Evolutionary conservation across 805 yeast genomes (phyloP).

Genomic region (Zygosaccharomyces lentus): DNA sequence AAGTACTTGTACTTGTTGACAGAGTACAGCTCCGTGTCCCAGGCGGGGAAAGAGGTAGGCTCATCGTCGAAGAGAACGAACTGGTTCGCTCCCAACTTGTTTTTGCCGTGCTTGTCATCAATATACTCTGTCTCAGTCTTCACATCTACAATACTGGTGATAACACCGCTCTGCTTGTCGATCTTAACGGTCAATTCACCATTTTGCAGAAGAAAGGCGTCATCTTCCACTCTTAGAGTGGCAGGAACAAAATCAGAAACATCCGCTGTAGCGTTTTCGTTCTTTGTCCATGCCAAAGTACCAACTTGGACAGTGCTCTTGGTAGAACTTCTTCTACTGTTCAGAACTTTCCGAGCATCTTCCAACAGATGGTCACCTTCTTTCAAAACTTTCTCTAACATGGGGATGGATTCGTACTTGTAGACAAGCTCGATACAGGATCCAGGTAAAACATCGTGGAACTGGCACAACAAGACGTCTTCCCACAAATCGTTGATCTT

Average conservation of each 20-base stretch:
- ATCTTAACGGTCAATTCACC: slow-evolving; percentile 55
- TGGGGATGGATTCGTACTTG: slow-evolving; percentile 78
- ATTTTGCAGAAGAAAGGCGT: slow-evolving; percentile 52
- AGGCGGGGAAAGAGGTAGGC: slow-evolving; percentile 88
- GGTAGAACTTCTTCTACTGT: slow-evolving; percentile 21
- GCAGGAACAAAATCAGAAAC: slow-evolving; percentile 1
- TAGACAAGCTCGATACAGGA: slow-evolving; percentile 93
- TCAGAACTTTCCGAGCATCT: slow-evolving; percentile 45
- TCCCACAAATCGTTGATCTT: slow-evolving; percentile 79
- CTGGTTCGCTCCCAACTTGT: slow-evolving; percentile 70
- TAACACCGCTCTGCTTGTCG: slow-evolving; percentile 50
- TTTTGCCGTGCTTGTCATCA: slow-evolving; percentile 50
- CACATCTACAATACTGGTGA: slow-evolving; percentile 62
- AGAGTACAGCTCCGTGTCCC: slow-evolving; percentile 95
- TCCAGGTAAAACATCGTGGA: slow-evolving; percentile 98
- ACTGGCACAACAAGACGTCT: slow-evolving; percentile 82
- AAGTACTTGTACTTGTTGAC: slow-evolving; percentile 63
- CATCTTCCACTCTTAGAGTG: slow-evolving; percentile 25
- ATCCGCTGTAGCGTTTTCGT: slow-evolving; percentile 31
- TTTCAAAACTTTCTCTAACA: slow-evolving; percentile 55
- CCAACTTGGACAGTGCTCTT: slow-evolving; percentile 34
- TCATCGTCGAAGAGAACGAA: slow-evolving; percentile 81
- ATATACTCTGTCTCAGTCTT: slow-evolving; percentile 60
- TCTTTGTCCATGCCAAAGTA: slow-evolving; percentile 57
- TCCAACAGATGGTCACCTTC: slow-evolving; percentile 50